A percentile compares a stretch with the other conserved stretches of the same genome.
phyloP scores from a whole-genome alignment of 495 filamentous ascomycete genomes.

The Aspergillus asperescens region DNA sequence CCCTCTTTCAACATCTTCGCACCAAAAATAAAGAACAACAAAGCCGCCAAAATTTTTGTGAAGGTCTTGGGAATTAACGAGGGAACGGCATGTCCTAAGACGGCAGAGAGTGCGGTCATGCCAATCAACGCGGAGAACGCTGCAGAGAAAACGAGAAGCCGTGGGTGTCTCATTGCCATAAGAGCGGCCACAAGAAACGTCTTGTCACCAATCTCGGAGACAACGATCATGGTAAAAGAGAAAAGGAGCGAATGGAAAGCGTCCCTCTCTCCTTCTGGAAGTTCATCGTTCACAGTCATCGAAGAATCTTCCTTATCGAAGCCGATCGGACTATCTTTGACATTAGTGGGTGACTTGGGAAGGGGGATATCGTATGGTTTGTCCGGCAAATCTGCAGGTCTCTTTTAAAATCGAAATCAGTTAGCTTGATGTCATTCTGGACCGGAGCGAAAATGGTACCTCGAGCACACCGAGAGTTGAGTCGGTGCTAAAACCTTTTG shows the following conservation, averaged over 20 bases:
- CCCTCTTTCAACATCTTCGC: slow-evolving; percentile 81
- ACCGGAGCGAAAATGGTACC: slow-evolving; percentile 40
- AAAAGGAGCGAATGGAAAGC: slow-evolving; percentile 89
- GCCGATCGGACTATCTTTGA: slow-evolving; percentile 61
- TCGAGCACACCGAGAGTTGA: slow-evolving; percentile 56
- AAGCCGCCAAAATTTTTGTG: slow-evolving; percentile 79
- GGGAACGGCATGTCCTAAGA: slow-evolving; percentile 92
- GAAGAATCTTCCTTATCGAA: slow-evolving; percentile 38
- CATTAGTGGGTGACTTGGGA: slow-evolving; percentile 62
- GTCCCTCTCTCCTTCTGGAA: slow-evolving; percentile 59
- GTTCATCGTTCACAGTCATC: background rate
- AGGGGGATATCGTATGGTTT: slow-evolving; percentile 74
- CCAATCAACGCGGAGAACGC: slow-evolving; percentile 84
- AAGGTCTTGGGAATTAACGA: slow-evolving; percentile 82
- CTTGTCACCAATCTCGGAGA: slow-evolving; percentile 97
- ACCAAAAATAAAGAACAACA: slow-evolving; percentile 85
- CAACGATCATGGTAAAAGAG: slow-evolving; percentile 93
- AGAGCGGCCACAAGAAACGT: slow-evolving; percentile 95
- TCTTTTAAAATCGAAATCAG: slow-evolving; percentile 44
- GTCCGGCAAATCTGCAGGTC: slow-evolving; percentile 73
- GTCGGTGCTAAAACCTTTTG: slow-evolving; percentile 30
- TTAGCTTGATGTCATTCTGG: slow-evolving; percentile 15
- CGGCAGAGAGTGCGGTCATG: slow-evolving; percentile 95
- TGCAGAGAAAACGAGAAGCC: slow-evolving; percentile 85
- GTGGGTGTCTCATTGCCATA: slow-evolving; percentile 98